Evolutionary conservation across 257 asterid species (phyloP), one percentile per base, ranked within the genome.

Genomic region (Solanum pennellii): DNA sequence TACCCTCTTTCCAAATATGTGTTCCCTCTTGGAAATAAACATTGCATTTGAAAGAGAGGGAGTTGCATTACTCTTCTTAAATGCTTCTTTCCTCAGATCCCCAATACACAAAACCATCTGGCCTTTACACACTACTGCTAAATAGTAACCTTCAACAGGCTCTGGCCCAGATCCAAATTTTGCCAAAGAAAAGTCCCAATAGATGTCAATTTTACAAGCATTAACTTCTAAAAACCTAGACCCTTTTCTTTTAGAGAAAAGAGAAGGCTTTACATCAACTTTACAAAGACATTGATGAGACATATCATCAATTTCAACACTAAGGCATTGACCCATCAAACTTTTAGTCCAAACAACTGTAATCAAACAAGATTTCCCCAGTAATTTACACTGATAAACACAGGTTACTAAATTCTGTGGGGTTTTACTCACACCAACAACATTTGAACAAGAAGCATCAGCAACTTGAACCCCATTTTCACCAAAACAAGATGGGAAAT

Each of bases 391-490:
- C 87, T 90, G 92, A 89, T 94, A 93, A 29, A 93, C 83, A 87
- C 98, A 92, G 20, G 94, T 92, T 47, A 94, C 97, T 37, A 93
- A 91, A 91, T 96, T 96, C 47, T 95, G 99, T 62, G 94, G 93
- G 77, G 93, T 72, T 89, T 93, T 96, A 86, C 77, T 89, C 69
- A 87, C 91, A 59, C 90, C 88, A 12, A 89, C 91, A 87, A 89
- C 91, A 87, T 90, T 89, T 44, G 98, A 93, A 91, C 96, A 95
- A 49, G 99, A 95, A 85, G 96, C 95, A 92, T 96, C 99, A 76
- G 98, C 98, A 84, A 96, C 98, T 86, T 95, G 99, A 82, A 96
- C 99, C 11, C 99, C 98, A 90, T 92, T 96, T 83, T 96, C 98
- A 82, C 99, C 97, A 88, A 94, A 95, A 89, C 99, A 96, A 86